Evolutionary conservation across 768 basidiomycete genomes (phyloP).

Genomic region (Lactarius pseudohatsudake): DNA sequence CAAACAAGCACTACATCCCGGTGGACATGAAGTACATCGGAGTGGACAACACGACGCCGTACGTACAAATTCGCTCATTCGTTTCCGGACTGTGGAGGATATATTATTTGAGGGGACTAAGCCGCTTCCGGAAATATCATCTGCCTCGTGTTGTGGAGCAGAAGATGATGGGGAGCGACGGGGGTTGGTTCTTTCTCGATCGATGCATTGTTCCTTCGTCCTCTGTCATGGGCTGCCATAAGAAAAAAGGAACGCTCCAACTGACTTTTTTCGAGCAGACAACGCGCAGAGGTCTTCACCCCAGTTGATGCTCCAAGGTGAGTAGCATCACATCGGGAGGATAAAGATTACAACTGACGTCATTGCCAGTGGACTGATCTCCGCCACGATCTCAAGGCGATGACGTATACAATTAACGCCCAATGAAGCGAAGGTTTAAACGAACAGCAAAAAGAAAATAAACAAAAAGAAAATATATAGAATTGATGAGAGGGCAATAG

Average conservation of each 20-base stretch:
- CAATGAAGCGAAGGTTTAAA: background rate
- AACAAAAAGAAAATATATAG: too few relatives aligned
- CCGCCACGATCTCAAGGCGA: slow-evolving; percentile 29
- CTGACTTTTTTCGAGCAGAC: slow-evolving; percentile 1
- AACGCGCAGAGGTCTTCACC: slow-evolving; percentile 68
- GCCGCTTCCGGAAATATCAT: slow-evolving; percentile 11
- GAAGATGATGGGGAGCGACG: slow-evolving; percentile 23
- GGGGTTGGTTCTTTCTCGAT: slow-evolving; percentile 25
- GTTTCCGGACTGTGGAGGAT: background rate
- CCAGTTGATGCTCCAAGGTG: slow-evolving; percentile 87
- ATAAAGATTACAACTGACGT: slow-evolving; percentile 24
- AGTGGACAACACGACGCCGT: slow-evolving; percentile 71
- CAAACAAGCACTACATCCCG: slow-evolving; percentile 95
- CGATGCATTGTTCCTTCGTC: slow-evolving; percentile 7
- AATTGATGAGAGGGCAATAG: background rate
- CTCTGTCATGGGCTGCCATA: background rate
- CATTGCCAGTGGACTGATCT: slow-evolving; percentile 29
- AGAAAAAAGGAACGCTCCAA: background rate
- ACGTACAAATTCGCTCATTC: slow-evolving; percentile 31
- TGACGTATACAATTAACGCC: slow-evolving; percentile 19
- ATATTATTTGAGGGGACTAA: slow-evolving; percentile 21
- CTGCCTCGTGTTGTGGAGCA: slow-evolving; percentile 27
- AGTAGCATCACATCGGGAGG: slow-evolving; percentile 30
- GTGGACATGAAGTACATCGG: slow-evolving; percentile 78
- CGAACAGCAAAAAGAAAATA: background rate